Base-by-base conservation (phyloP, 176 grass and related monocot genomes). In the Phyllostachys edulis region DNA sequence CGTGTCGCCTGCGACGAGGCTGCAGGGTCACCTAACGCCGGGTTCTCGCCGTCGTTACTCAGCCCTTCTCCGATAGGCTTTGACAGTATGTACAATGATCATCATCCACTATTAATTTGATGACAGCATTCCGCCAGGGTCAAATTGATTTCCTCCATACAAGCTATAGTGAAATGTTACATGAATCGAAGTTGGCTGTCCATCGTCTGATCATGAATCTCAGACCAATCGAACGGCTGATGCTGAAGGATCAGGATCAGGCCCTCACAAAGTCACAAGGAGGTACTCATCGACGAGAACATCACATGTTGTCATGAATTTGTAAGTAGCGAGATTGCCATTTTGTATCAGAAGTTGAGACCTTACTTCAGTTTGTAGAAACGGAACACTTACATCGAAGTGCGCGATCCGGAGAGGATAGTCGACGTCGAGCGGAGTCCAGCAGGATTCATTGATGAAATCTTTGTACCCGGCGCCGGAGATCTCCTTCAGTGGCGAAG, bases 401-500 rank as follows among this genome's bases (percentile, higher is more conserved):
- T 71, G 42, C 18, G 55, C 29, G 15, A 4, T 47, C 2, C 59
- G 73, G 63, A 67, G 68, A 60, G 81, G 80, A 45, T 69, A 94
- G 3, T 88, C 62, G 68, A 84, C 32, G 66, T 71, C 7, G 75
- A 83, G 52, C 0, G 68, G 37, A 6, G 87, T 92, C 92, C 85
- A 92, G 39, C 78, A 84, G 0, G 87, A 92, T 51, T 92, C 84
- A 45, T 77, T 62, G 12, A 94, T 51, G 42, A 60, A 76, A 12
- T 88, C 67, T 6, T 51, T 86, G 17, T 76, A 88, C 3, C 73
- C 59, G 2, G 65, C 23, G 8, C 64, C 20, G 41, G 47, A 56
- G 34, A 4, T 69, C 68, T 87, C 63, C 12, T 73, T 89, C 40
- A 85, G 42, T 23, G 94, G 91, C 36, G 91, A 91, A n/a, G 88